Conservation (phyloP, 768 basidiomycete genomes). For the Agaricus blazei region DNA sequence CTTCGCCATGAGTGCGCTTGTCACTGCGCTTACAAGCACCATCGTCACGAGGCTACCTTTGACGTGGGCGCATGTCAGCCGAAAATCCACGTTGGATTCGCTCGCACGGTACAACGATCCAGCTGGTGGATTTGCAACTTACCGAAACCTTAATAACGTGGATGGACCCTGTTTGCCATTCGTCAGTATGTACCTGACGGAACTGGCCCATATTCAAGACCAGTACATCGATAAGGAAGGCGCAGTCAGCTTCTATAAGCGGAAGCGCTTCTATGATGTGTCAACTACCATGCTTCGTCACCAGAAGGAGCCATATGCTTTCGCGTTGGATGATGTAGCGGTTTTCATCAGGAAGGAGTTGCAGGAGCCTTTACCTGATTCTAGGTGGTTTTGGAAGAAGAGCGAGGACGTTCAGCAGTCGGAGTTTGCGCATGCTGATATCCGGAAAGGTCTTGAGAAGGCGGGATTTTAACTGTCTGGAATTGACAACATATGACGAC, state of each 20-base stretch:
- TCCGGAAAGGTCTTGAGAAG: conserved; percentile 61
- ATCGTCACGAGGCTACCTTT: conserved; percentile 52
- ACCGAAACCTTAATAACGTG: conserved; percentile 43
- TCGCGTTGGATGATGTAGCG: conserved; percentile 41
- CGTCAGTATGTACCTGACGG: conserved; percentile 57
- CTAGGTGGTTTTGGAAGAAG: conserved; percentile 50
- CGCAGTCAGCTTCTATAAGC: conserved; percentile 47
- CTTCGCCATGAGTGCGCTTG: conserved; percentile 62
- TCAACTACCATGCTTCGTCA: conserved; percentile 51
- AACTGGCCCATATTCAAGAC: conserved; percentile 51
- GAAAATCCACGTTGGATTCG: conserved; percentile 44
- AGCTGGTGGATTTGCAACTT: conserved; percentile 49
- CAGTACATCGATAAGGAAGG: conserved; percentile 38
- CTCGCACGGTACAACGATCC: conserved; percentile 57
- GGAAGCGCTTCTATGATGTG: conserved; percentile 52
- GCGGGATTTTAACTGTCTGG: conserved; percentile 48
- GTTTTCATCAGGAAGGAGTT: conserved; percentile 46
- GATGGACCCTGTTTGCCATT: conserved; percentile 65
- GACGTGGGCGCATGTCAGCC: conserved; percentile 63
- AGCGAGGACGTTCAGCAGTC: conserved; percentile 56
- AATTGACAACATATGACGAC: neutral
- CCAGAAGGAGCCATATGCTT: conserved; percentile 46
- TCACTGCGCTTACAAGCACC: conserved; percentile 55
- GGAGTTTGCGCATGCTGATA: conserved; percentile 59
- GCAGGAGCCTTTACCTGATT: conserved; percentile 33